Base-by-base conservation (phyloP, 768 basidiomycete genomes). In the Steccherinum ochraceum region DNA sequence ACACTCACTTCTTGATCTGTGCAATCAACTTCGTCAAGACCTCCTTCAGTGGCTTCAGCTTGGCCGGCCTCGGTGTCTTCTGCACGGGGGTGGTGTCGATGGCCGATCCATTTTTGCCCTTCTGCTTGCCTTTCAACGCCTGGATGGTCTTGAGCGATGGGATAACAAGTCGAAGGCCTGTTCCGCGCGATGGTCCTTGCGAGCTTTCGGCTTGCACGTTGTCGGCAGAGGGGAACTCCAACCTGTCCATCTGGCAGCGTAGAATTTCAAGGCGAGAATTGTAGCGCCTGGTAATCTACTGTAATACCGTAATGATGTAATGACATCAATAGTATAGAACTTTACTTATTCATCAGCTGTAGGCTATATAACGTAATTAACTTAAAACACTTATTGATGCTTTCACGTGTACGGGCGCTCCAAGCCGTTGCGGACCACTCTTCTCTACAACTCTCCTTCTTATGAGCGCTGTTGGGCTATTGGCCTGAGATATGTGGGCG, bases 21-120 rank as follows among this genome's bases (percentile, higher is more conserved):
- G 65, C 59, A 43, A 90, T 81, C 18, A 90, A 71, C 64, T 80
- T 82, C 3, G 69, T 62, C 44, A 90, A 66, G 20, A 89, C 84
- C 66, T 88, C 89, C 60, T 82, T 87, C 57, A 91, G 71, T 3
- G 89, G 86, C 62, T 89, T 89, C 51, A 89, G 72, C 66, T 88
- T 90, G 54, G 82, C 57, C 13, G 84, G 84, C 24, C 86, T 67
- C 1, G 77, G 73, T 3, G 57, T 51, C 40, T 74, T 75, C 54
- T 69, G 73, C 18, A 56, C 54, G 0, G 64, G 60, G 25, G 60
- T n/a, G n/a, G n/a, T 56, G 44, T 58, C 64, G 24, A 59, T 61
- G 35, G 50, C 54, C 24, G 55, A 56, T 25, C 52, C 50, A 44
- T 56, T 24, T 40, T 60, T 64, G 56, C 63, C 71, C 64, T 74